Conservation (phyloP, 768 basidiomycete species). For the Austroboletus festivus region DNA sequence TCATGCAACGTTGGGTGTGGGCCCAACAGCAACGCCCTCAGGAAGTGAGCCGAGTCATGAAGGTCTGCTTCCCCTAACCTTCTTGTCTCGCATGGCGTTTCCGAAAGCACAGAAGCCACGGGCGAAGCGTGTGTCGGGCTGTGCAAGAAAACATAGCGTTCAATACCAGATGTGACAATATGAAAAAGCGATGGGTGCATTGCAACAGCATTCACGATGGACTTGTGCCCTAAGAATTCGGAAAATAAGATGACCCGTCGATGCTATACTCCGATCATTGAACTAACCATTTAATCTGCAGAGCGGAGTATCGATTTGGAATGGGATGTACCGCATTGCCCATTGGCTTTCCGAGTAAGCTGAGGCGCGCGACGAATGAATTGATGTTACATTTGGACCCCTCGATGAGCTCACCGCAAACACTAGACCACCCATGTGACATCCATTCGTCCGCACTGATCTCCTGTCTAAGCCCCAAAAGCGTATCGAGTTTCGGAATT, state of each 20-base stretch:
- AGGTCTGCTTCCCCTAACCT: conserved; percentile 34
- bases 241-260: conserved; percentile 2
- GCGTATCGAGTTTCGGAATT: conserved; percentile 49
- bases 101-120: conserved; percentile 40
- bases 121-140: conserved; percentile 62
- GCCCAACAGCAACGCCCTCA: conserved; percentile 35
- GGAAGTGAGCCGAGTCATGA: conserved; percentile 36
- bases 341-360: conserved; percentile 44
- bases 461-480: conserved; percentile 45
- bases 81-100: conserved; percentile 49
- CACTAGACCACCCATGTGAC: conserved; percentile 26
- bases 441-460: conserved; percentile 48
- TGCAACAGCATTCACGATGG: conserved; percentile 71
- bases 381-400: conserved; percentile 9
- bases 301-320: conserved; percentile 59
- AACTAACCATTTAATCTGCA: conserved; percentile 54
- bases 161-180: conserved; percentile 70
- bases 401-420: conserved; percentile 28
- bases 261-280: background rate
- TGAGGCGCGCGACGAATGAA: conserved; percentile 21
- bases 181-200: conserved; percentile 71
- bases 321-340: conserved; percentile 52
- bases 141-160: conserved; percentile 66
- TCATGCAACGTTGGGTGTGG: conserved; percentile 28
- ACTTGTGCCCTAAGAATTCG: conserved; percentile 54